Percentiles rank a stretch among this genome's conserved stretches.
Conservation (phyloP, 768 basidiomycete species). For the Lanmaoa rubissima region DNA sequence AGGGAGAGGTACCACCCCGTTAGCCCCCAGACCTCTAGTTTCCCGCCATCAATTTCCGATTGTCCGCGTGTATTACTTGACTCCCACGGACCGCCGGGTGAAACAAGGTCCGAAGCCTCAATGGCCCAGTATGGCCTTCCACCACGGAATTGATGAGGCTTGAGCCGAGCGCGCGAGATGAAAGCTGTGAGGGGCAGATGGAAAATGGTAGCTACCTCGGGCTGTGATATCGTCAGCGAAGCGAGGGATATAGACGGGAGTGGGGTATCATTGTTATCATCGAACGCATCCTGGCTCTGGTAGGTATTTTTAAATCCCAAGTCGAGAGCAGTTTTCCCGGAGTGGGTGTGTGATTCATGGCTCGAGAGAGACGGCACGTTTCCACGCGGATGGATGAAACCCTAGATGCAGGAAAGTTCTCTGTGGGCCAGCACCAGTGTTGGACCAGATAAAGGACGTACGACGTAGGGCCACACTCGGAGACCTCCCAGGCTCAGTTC, state of each 20-base stretch:
- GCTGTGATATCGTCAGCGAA: constrained; percentile 49
- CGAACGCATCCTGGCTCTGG: background rate
- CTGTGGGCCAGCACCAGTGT: background rate
- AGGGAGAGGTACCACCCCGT: constrained; percentile 79
- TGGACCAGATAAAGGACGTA: constrained; percentile 37
- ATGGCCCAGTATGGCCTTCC: constrained; percentile 59
- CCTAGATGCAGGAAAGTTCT: constrained; percentile 24
- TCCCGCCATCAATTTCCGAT: constrained; percentile 44
- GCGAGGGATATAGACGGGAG: constrained; percentile 60
- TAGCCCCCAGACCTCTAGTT: constrained; percentile 76
- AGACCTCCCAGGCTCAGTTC: constrained; percentile 57
- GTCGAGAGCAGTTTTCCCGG: constrained; percentile 1
- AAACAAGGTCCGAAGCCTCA: constrained; percentile 59
- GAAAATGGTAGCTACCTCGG: constrained; percentile 69
- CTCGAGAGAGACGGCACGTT: background rate
- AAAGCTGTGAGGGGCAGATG: constrained; percentile 64
- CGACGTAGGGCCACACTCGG: constrained; percentile 75
- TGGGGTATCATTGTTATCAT: constrained; percentile 37
- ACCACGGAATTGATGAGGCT: constrained; percentile 53
- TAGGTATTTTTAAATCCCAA: background rate
- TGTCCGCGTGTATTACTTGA: constrained; percentile 33
- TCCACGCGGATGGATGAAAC: constrained; percentile 37
- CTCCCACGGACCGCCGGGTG: constrained; percentile 29
- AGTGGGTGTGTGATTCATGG: background rate
- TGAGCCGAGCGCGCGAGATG: constrained; percentile 46